Evolutionary conservation across 257 asterid genomes (phyloP).

Genomic region (Capsicum chinense): DNA sequence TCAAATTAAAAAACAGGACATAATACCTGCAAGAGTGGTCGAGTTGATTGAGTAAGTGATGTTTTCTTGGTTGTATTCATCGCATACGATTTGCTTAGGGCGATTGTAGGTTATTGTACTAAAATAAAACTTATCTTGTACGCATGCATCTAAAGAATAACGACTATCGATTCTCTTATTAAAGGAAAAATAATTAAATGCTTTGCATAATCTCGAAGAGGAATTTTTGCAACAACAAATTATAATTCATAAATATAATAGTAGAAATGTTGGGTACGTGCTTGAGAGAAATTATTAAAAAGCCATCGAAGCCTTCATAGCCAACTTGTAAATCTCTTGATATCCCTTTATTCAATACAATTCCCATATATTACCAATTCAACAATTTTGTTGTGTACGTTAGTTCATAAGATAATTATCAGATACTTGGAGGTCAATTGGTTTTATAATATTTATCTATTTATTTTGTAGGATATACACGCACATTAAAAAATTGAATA

Average conservation of each 20-base stretch:
- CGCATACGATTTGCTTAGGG: not conserved
- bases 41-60: not conserved
- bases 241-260: not conserved
- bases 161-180: not conserved
- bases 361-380: not conserved
- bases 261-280: not conserved
- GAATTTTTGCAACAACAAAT: not conserved
- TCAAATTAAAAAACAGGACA: not conserved
- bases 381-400: not conserved
- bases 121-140: too few species aligned
- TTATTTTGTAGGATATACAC: not conserved
- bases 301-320: conserved; percentile 23
- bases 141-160: not conserved
- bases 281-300: conserved; percentile 2
- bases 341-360: not conserved
- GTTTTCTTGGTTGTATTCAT: not conserved
- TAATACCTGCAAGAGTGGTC: not conserved
- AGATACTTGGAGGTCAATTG: not conserved
- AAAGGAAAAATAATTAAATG: not conserved
- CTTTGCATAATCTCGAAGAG: not conserved
- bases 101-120: accelerated
- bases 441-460: not conserved
- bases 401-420: not conserved
- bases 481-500: not conserved
- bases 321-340: conserved; percentile 16